Evolutionary conservation across 2,329 filamentous ascomycete species (phyloP).

Genomic region (Pseudogymnoascus sp.): DNA sequence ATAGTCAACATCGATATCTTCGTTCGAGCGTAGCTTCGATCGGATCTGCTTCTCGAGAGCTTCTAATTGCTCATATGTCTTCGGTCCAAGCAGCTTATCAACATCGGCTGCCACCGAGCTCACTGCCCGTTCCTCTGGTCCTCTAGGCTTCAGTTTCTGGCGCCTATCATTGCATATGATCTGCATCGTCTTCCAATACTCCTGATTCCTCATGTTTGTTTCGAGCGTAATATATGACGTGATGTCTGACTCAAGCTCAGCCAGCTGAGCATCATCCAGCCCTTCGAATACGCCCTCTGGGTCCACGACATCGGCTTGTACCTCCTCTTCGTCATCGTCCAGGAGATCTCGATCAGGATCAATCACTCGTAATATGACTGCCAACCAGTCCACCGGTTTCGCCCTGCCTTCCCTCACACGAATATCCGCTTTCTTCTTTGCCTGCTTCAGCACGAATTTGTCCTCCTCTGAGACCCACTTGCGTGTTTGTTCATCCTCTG

Average conservation of each 20-base stretch:
- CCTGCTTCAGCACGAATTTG: conserved; percentile 88
- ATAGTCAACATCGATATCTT: conserved; percentile 92
- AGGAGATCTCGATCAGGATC: conserved; percentile 78
- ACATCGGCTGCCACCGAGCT: conserved; percentile 80
- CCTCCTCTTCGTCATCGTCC: conserved; percentile 71
- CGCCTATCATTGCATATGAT: conserved; percentile 71
- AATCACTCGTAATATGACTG: conserved; percentile 81
- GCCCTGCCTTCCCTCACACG: conserved; percentile 85
- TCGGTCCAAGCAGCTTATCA: conserved; percentile 76
- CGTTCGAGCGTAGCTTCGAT: conserved; percentile 75
- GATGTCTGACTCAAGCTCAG: conserved; percentile 75
- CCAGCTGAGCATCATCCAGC: conserved; percentile 56
- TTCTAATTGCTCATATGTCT: conserved; percentile 79
- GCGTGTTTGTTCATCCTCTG: conserved; percentile 63
- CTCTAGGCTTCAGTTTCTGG: conserved; percentile 51
- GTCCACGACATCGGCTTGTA: conserved; percentile 64
- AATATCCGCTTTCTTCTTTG: conserved; percentile 96
- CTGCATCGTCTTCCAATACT: conserved; percentile 90
- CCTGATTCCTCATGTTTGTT: conserved; percentile 63
- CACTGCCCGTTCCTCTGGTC: conserved; percentile 61
- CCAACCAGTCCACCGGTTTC: conserved; percentile 86
- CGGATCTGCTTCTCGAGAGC: conserved; percentile 79
- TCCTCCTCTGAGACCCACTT: conserved; percentile 92
- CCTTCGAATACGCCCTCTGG: conserved; percentile 74
- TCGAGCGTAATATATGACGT: conserved; percentile 72